Percentiles rank a stretch among this genome's conserved stretches.
Conservation (phyloP, 2,329 filamentous ascomycete species). For the Nemania serpens region DNA sequence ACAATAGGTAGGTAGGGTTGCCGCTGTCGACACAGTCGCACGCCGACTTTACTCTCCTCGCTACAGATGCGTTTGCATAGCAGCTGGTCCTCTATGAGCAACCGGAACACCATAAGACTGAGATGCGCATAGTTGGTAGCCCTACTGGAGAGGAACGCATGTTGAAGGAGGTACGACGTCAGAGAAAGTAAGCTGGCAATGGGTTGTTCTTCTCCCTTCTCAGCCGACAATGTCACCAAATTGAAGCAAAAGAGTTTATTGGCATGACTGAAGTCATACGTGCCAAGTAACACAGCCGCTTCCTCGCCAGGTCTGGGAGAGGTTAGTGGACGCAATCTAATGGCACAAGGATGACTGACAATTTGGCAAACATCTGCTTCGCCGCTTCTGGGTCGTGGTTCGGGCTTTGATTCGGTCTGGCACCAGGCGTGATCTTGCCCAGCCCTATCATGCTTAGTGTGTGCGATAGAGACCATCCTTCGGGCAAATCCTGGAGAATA, state of each 20-base stretch:
- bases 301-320: slow-evolving; percentile 71
- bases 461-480: slow-evolving; percentile 82
- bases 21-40: slow-evolving; percentile 87
- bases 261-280: slow-evolving; percentile 91
- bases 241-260: slow-evolving; percentile 96
- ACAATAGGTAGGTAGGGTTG: slow-evolving; percentile 82
- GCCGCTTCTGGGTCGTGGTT: slow-evolving; percentile 77
- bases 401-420: slow-evolving; percentile 61
- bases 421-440: slow-evolving; percentile 71
- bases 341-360: slow-evolving; percentile 60
- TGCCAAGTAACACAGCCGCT: slow-evolving; percentile 78
- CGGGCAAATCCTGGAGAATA: slow-evolving; percentile 86
- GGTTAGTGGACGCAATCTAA: slow-evolving; percentile 30
- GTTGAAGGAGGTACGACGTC: slow-evolving; percentile 90
- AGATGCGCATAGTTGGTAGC: slow-evolving; percentile 83
- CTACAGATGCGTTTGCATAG: slow-evolving; percentile 84
- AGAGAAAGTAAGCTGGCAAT: slow-evolving; percentile 84
- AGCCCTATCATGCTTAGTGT: slow-evolving; percentile 86
- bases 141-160: slow-evolving; percentile 82
- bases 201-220: slow-evolving; percentile 71
- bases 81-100: slow-evolving; percentile 82
- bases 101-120: slow-evolving; percentile 81
- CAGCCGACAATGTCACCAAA: slow-evolving; percentile 68
- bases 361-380: slow-evolving; percentile 76
- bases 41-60: slow-evolving; percentile 71